phyloP scores from a whole-genome alignment of 2,329 filamentous ascomycete genomes.

The Claviceps capensis region DNA sequence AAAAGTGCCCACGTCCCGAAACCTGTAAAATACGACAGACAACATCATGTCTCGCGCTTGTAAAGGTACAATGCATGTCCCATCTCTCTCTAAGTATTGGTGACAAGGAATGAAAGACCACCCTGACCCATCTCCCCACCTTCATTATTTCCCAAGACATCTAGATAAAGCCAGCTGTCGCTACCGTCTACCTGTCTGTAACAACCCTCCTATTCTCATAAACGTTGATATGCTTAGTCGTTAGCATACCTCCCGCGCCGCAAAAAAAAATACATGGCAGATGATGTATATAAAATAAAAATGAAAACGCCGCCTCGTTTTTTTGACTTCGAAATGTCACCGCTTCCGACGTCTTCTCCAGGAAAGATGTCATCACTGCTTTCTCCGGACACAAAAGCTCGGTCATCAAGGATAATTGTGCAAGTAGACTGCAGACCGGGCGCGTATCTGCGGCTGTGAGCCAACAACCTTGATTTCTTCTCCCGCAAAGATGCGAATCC shows the following conservation, averaged over 20 bases:
- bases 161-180: background rate
- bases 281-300: background rate
- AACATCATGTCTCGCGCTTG: conserved; percentile 6
- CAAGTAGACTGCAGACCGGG: background rate
- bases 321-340: background rate
- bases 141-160: conserved; percentile 3
- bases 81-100: conserved; percentile 8
- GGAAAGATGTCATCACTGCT: background rate
- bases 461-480: background rate
- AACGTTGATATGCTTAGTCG: conserved; percentile 3
- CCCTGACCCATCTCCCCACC: background rate
- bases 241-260: conserved; percentile 4
- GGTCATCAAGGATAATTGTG: background rate
- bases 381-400: background rate
- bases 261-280: conserved; percentile 3
- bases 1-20: conserved; percentile 3
- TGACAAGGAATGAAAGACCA: conserved; percentile 2
- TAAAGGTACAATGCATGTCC: conserved; percentile 9
- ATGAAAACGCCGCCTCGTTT: conserved; percentile 7
- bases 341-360: conserved; percentile 3
- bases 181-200: background rate
- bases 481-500: background rate
- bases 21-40: conserved; percentile 4
- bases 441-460: background rate
- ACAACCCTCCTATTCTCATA: conserved; percentile 5